Percentiles rank a stretch among this genome's conserved stretches.
Evolutionary conservation across 352 stramenopile genomes (phyloP).

Genomic region (Salisapilia sapeloensis): DNA sequence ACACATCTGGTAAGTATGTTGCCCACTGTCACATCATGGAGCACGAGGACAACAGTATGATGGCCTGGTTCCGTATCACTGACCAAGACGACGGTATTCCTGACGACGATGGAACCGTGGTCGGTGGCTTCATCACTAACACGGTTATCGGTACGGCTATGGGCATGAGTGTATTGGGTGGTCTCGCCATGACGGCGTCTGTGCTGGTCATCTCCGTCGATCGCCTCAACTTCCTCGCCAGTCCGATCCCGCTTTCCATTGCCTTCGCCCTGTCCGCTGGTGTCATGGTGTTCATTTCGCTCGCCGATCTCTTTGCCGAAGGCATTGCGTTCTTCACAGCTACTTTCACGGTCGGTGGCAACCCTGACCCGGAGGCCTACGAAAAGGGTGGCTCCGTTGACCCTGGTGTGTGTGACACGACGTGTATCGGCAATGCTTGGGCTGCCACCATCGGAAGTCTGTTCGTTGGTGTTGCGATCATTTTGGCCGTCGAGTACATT

Average conservation of each 20-base stretch:
- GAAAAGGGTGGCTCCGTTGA: slow-evolving; percentile 20
- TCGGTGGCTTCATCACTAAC: slow-evolving; percentile 11
- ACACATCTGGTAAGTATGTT: slow-evolving; percentile 53
- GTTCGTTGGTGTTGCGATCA: slow-evolving; percentile 37
- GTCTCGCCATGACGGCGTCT: slow-evolving; percentile 46
- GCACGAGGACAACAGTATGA: slow-evolving; percentile 64
- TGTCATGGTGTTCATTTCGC: slow-evolving; percentile 67
- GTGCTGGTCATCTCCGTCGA: slow-evolving; percentile 51
- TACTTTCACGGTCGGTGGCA: slow-evolving; percentile 27
- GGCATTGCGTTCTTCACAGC: slow-evolving; percentile 34
- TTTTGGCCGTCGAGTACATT: slow-evolving; percentile 44
- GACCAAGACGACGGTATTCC: slow-evolving; percentile 23
- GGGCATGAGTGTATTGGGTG: slow-evolving; percentile 55
- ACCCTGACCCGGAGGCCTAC: slow-evolving; percentile 40
- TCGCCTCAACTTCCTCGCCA: slow-evolving; percentile 42
- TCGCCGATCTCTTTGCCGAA: slow-evolving; percentile 44
- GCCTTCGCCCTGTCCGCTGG: slow-evolving; percentile 55
- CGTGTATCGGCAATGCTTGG: slow-evolving; percentile 36
- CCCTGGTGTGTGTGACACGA: slow-evolving; percentile 34
- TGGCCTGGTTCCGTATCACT: slow-evolving; percentile 44
- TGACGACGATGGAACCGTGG: slow-evolving; percentile 22
- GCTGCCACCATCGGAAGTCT: slow-evolving; percentile 34
- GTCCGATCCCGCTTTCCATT: slow-evolving; percentile 30
- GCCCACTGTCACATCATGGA: slow-evolving; percentile 66
- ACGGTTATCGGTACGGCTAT: slow-evolving; percentile 39